phyloP scores from a whole-genome alignment of 2,329 filamentous ascomycete species.

The Calonectria leucothoes region DNA sequence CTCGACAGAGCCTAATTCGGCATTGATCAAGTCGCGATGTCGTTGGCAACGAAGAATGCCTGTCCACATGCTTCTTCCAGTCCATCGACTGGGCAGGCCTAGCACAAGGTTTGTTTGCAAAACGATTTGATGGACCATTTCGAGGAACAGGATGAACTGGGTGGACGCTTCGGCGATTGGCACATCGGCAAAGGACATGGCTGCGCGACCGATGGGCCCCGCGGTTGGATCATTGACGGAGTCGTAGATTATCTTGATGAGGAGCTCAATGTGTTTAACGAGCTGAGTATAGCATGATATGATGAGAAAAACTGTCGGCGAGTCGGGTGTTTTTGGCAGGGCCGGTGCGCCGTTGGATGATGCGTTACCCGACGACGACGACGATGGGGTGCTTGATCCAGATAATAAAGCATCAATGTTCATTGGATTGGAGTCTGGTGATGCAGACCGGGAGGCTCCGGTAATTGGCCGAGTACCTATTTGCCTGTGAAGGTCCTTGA shows the following conservation, averaged over 20 bases:
- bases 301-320: conserved; percentile 42
- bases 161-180: conserved; percentile 38
- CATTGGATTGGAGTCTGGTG: conserved; percentile 22
- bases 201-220: conserved; percentile 29
- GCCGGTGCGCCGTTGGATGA: neutral
- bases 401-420: conserved; percentile 10
- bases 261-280: conserved; percentile 39
- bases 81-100: conserved; percentile 39
- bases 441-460: conserved; percentile 8
- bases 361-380: conserved; percentile 13
- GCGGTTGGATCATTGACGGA: conserved; percentile 23
- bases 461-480: conserved; percentile 25
- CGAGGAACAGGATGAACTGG: conserved; percentile 44
- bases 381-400: neutral
- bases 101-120: conserved; percentile 41
- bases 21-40: conserved; percentile 39
- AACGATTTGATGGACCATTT: conserved; percentile 40
- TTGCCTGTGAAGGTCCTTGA: conserved; percentile 40
- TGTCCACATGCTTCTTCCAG: conserved; percentile 38
- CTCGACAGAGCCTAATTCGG: conserved; percentile 39
- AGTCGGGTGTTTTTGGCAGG: conserved; percentile 32
- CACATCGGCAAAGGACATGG: conserved; percentile 40
- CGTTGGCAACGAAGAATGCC: conserved; percentile 35
- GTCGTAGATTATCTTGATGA: conserved; percentile 34
- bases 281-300: conserved; percentile 46